Evolutionary conservation across 768 basidiomycete species (phyloP).

Genomic region (Lactarius vividus): DNA sequence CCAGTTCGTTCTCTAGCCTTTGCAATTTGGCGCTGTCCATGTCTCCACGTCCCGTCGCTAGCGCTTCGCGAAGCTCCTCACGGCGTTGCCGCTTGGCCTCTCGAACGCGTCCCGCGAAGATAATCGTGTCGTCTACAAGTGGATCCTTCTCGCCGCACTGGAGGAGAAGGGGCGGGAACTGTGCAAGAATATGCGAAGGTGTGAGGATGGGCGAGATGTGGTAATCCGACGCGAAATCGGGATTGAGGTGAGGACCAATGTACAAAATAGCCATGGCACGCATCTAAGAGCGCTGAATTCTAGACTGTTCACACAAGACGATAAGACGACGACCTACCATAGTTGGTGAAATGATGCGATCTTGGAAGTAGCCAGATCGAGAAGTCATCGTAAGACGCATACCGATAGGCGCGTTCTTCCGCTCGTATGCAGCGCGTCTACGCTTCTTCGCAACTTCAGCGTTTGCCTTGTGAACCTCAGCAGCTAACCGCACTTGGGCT

Average conservation of each 20-base stretch:
- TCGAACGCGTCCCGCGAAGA: conserved; percentile 91
- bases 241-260: conserved; percentile 90
- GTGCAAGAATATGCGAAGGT: conserved; percentile 76
- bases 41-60: conserved; percentile 58
- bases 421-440: conserved; percentile 23
- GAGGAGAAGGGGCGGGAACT: conserved; percentile 92
- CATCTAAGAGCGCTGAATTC: conserved; percentile 57
- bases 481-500: conserved; percentile 23
- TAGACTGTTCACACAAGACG: conserved; percentile 9
- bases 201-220: conserved; percentile 94
- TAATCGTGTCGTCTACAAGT: conserved; percentile 96
- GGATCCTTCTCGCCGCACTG: conserved; percentile 94
- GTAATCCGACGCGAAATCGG: conserved; percentile 94
- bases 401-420: conserved; percentile 57
- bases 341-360: conserved; percentile 88
- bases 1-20: conserved; percentile 45
- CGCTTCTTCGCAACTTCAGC: conserved; percentile 24
- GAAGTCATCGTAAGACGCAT: conserved; percentile 94
- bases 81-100: conserved; percentile 89
- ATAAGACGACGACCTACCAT: conserved; percentile 70
- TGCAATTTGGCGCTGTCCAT: conserved; percentile 45
- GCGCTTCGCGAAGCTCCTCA: conserved; percentile 60
- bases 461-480: conserved; percentile 23
- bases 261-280: conserved; percentile 98
- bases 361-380: conserved; percentile 89